phyloP scores from a whole-genome alignment of 78 protist genomes.

The Dictyostelium firmibasis region DNA sequence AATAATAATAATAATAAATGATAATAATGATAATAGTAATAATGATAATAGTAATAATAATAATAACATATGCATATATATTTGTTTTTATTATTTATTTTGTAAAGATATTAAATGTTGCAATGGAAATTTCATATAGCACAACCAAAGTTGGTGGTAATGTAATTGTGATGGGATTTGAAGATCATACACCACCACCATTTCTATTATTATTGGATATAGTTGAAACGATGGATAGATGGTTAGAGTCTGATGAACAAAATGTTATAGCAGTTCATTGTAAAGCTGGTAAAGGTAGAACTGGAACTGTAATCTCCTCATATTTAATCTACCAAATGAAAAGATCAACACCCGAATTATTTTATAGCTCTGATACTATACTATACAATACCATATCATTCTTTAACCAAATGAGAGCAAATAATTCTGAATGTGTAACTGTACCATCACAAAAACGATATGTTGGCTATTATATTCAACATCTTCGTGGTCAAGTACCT shows the following conservation, averaged over 20 bases:
- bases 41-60: too few species aligned
- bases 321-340: slow-evolving; percentile 16
- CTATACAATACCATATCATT: background rate
- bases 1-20: background rate
- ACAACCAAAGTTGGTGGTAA: slow-evolving; percentile 34
- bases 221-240: slow-evolving; percentile 1
- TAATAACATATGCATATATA: background rate
- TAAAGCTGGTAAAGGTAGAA: slow-evolving; percentile 72
- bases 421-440: slow-evolving; percentile 22
- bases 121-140: slow-evolving; percentile 60
- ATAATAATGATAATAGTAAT: background rate
- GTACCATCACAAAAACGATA: slow-evolving; percentile 71
- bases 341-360: slow-evolving; percentile 18
- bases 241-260: slow-evolving; percentile 4
- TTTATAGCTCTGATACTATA: slow-evolving; percentile 20
- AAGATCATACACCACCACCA: slow-evolving; percentile 77
- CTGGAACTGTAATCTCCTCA: slow-evolving; percentile 39
- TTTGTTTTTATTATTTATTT: background rate
- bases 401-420: slow-evolving; percentile 34
- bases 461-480: slow-evolving; percentile 56
- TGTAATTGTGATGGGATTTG: slow-evolving; percentile 33
- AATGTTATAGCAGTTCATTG: slow-evolving; percentile 74
- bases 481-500: background rate
- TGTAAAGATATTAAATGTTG: slow-evolving; percentile 52
- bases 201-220: slow-evolving; percentile 35